Evolutionary conservation across 2,329 filamentous ascomycete genomes (phyloP).

Genomic region (Penicillium griseofulvum): DNA sequence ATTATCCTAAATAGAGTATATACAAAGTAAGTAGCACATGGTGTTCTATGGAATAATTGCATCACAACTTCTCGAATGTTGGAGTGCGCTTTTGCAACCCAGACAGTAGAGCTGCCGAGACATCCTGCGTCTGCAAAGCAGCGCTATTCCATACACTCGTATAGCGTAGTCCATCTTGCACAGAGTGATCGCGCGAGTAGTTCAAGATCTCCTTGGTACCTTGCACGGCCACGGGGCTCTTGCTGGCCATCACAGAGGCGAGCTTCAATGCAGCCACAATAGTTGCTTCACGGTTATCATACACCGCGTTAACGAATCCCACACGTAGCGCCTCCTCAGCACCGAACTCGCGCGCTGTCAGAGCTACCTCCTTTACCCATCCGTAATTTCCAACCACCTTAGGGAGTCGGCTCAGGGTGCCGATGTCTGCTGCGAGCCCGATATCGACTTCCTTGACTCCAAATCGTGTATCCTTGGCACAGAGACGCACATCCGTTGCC

Average conservation of each 20-base stretch:
- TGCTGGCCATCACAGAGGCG: slow-evolving; percentile 66
- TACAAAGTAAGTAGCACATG: no score
- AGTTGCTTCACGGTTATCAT: slow-evolving; percentile 57
- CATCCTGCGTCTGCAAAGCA: slow-evolving; percentile 76
- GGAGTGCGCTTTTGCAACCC: slow-evolving; percentile 76
- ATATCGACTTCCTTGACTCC: slow-evolving; percentile 52
- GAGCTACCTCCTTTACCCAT: slow-evolving; percentile 51
- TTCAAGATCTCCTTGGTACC: slow-evolving; percentile 86
- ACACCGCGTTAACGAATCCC: slow-evolving; percentile 45
- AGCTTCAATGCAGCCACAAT: slow-evolving; percentile 62
- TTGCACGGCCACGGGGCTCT: slow-evolving; percentile 85
- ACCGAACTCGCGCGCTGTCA: slow-evolving; percentile 44
- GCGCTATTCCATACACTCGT: slow-evolving; percentile 85
- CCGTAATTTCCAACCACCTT: slow-evolving; percentile 47
- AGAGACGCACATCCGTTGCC: slow-evolving; percentile 46
- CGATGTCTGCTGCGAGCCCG: slow-evolving; percentile 50
- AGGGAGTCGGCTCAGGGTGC: slow-evolving; percentile 47
- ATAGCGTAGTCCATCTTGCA: slow-evolving; percentile 77
- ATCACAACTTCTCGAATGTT: slow-evolving; percentile 77
- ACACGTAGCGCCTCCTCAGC: slow-evolving; percentile 46
- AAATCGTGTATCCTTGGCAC: slow-evolving; percentile 36
- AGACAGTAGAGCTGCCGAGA: slow-evolving; percentile 70
- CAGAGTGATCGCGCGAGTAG: slow-evolving; percentile 72
- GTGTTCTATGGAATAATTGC: no score
- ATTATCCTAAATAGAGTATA: neutral